Evolutionary conservation across 768 basidiomycete species (phyloP), one percentile per base, ranked within the genome.

Genomic region (Rhizopogon sp.): DNA sequence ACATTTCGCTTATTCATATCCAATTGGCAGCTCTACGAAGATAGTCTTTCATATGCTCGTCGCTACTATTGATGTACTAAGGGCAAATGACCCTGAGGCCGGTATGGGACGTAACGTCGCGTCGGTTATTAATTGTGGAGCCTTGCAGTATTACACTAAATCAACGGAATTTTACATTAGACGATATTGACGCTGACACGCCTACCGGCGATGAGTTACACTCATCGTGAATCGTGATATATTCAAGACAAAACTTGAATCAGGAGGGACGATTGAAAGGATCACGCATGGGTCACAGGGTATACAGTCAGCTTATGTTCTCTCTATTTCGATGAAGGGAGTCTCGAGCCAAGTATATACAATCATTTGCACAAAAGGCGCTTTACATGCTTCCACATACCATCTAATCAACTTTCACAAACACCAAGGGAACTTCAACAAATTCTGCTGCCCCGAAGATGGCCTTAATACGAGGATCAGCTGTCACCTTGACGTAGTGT

Each of bases 41-140:
- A 98, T 67, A 93, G 94, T 0, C 88, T 92, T 2, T 81, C 85
- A 14, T 98, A 96, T 71, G 74, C 84, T 63, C 4, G 94, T 97
- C 1, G 87, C 91, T 1, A 97, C 95, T n/a, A 72, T 98, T 90
- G 1, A 25, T 25, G 2, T 25, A 25, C 25, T 25, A 25, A 25
- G 3, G 25, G 25, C 25, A 25, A 25, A 25, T 25, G 4, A 25
- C 52, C 42, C 60, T 63, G 53, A 45, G 53, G 35, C 67, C 65
- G 28, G 56, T 60, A 31, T 25, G 40, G 86, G 83, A 41, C 76
- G 78, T 52, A 61, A 76, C 14, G 84, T 93, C 66, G 8, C 91
- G 93, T 2, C 70, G 89, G 22, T 86, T 89, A 5, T 66, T 96
- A 10, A 74, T 94, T 22, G 77, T 98, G 57, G 90, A 97, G 64